Percentiles rank a stretch among this genome's conserved stretches.
Evolutionary conservation across 2,329 filamentous ascomycete species (phyloP).

Genomic region (Fusarium humuli): DNA sequence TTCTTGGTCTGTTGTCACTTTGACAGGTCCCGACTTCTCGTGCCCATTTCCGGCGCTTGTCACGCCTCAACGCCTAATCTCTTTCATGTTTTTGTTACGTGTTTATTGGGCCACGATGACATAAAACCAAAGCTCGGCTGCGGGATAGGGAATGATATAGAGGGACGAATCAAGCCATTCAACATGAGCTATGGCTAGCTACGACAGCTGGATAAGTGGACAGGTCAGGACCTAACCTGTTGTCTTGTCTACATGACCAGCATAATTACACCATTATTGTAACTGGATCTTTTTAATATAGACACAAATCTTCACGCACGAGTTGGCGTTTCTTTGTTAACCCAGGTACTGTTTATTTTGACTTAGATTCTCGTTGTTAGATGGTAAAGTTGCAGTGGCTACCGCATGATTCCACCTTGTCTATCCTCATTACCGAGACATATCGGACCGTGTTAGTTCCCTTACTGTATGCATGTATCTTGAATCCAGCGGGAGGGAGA

Average conservation of each 20-base stretch:
- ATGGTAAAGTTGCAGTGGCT: not conserved
- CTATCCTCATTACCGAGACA: slow-evolving; percentile 21
- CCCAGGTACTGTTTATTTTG: not conserved
- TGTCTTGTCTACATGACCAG: slow-evolving; percentile 21
- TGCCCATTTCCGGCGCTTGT: slow-evolving; percentile 2
- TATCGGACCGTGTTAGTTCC: slow-evolving; percentile 15
- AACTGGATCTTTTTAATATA: slow-evolving; percentile 18
- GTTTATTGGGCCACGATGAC: slow-evolving; percentile 33
- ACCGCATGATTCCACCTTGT: slow-evolving; percentile 1
- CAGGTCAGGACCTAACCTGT: slow-evolving; percentile 12
- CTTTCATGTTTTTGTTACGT: slow-evolving; percentile 16
- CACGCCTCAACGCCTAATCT: not conserved
- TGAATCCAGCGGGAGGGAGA: not conserved
- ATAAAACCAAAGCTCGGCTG: slow-evolving; percentile 44
- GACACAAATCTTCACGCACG: slow-evolving; percentile 11
- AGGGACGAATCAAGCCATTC: slow-evolving; percentile 45
- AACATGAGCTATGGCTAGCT: slow-evolving; percentile 51
- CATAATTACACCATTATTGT: slow-evolving; percentile 22
- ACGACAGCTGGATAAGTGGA: slow-evolving; percentile 20
- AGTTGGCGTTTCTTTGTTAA: not conserved
- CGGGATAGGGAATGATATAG: slow-evolving; percentile 42
- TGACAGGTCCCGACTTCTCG: not conserved
- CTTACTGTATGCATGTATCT: not conserved
- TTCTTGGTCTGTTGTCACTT: not conserved
- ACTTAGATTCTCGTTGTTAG: not conserved